Evolutionary conservation across 345 rosid species (phyloP).

Genomic region (Gossypium thurberi): DNA sequence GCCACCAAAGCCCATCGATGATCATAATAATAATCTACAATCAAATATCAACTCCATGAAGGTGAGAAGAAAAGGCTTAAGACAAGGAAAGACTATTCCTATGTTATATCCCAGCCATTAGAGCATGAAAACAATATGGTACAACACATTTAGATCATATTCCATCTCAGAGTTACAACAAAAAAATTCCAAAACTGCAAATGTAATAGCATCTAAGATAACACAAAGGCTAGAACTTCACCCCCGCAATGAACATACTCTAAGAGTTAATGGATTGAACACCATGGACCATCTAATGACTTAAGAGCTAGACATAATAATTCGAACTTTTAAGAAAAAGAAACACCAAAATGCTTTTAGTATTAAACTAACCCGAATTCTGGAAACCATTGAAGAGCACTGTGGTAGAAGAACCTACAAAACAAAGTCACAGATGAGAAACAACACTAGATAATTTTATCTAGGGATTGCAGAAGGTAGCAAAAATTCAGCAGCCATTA

Average conservation of each 20-base stretch:
- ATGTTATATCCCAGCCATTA: background rate
- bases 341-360: background rate
- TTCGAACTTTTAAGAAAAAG: background rate
- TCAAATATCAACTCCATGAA: background rate
- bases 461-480: background rate
- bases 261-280: background rate
- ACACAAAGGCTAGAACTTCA: background rate
- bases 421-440: slow-evolving; percentile 9
- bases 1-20: background rate
- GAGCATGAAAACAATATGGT: background rate
- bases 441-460: background rate
- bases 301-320: background rate
- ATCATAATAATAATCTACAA: background rate
- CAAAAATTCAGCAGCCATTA: background rate
- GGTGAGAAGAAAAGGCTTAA: background rate
- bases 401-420: slow-evolving; percentile 89
- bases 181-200: background rate
- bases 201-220: background rate
- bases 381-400: slow-evolving; percentile 87
- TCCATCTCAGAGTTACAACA: background rate
- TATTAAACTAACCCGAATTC: slow-evolving; percentile 54
- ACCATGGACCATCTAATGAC: background rate
- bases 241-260: background rate
- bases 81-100: background rate
- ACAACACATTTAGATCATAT: background rate